phyloP scores from a whole-genome alignment of 805 yeast genomes.

The Lipomyces yamadae region DNA sequence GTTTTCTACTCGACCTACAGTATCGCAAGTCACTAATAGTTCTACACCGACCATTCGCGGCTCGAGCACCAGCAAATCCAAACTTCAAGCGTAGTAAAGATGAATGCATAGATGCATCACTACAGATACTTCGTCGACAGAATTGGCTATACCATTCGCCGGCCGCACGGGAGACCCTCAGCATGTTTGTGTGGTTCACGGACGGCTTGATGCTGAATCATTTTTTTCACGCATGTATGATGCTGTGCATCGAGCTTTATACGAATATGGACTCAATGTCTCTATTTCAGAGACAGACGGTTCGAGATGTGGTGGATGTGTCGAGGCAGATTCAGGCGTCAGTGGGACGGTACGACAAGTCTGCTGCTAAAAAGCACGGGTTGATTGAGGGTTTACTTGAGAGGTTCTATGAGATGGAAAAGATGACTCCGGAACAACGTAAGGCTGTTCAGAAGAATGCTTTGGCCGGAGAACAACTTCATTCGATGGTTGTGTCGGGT shows the following conservation, averaged over 20 bases:
- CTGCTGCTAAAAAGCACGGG: constrained; percentile 27
- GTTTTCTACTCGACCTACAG: constrained; percentile 42
- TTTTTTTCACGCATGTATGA: constrained; percentile 36
- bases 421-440: constrained; percentile 32
- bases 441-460: constrained; percentile 15
- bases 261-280: constrained; percentile 30
- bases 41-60: constrained; percentile 41
- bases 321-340: constrained; percentile 24
- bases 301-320: constrained; percentile 30
- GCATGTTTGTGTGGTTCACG: constrained; percentile 29
- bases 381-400: constrained; percentile 27
- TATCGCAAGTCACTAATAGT: constrained; percentile 42
- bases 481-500: constrained; percentile 17
- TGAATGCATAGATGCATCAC: constrained; percentile 36
- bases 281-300: constrained; percentile 24
- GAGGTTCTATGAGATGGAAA: constrained; percentile 26
- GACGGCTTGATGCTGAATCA: constrained; percentile 34
- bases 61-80: constrained; percentile 22
- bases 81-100: constrained; percentile 32
- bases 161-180: constrained; percentile 22
- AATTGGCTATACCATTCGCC: constrained; percentile 36
- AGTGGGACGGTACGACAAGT: constrained; percentile 23
- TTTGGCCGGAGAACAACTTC: constrained; percentile 9
- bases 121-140: constrained; percentile 33
- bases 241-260: constrained; percentile 34